Evolutionary conservation across 352 stramenopile genomes (phyloP).

Genomic region (Nothophytophthora sp.): DNA sequence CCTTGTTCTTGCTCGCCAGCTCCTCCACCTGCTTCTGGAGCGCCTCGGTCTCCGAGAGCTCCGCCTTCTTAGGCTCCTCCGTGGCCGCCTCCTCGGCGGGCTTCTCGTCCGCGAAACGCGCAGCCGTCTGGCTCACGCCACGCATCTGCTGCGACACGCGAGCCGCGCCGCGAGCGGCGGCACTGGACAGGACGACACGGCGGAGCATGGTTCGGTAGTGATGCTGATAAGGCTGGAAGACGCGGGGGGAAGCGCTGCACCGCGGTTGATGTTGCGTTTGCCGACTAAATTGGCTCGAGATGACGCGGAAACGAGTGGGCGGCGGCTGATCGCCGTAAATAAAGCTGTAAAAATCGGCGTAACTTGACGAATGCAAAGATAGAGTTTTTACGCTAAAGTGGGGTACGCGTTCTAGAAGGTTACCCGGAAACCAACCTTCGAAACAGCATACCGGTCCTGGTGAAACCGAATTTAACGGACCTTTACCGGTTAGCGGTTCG

Average conservation of each 20-base stretch:
- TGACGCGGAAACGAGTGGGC: neutral
- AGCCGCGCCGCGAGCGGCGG: constrained; percentile 25
- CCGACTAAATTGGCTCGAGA: no score
- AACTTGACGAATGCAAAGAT: neutral
- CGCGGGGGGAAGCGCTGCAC: neutral
- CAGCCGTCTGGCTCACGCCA: constrained; percentile 41
- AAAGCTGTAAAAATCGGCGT: neutral
- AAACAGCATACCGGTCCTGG: no score
- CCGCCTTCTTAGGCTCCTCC: constrained; percentile 8
- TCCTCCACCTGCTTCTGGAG: constrained; percentile 73
- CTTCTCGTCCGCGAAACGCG: constrained; percentile 60
- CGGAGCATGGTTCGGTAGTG: constrained; percentile 45
- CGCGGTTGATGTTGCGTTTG: neutral
- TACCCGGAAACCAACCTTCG: no score
- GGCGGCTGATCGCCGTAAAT: neutral
- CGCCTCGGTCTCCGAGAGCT: constrained; percentile 36
- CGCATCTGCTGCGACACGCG: constrained; percentile 48
- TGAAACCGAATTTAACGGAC: no score
- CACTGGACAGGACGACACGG: constrained; percentile 56
- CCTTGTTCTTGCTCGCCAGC: constrained; percentile 68
- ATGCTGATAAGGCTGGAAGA: neutral
- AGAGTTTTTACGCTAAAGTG: neutral
- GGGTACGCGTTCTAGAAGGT: neutral
- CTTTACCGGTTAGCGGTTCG: no score
- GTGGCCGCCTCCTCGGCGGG: constrained; percentile 20